Conservation (phyloP, 768 basidiomycete genomes). For the Artomyces pyxidatus region DNA sequence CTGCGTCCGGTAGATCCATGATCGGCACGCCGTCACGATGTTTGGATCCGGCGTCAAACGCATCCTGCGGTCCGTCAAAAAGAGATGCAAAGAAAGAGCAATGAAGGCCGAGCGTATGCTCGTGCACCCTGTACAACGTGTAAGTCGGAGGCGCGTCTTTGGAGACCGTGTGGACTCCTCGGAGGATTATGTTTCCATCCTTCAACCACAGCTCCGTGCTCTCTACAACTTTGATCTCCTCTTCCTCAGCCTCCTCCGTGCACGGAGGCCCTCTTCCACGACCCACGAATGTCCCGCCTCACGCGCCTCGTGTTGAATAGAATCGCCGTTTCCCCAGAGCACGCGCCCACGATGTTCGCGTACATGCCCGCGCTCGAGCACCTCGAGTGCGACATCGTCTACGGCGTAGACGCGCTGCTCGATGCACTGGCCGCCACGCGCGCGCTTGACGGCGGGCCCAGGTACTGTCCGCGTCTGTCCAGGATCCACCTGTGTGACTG, state of each 20-base stretch:
- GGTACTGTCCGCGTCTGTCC: conserved; percentile 6
- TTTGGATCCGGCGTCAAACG: too few species aligned
- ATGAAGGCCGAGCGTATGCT: too few species aligned
- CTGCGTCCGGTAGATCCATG: too few species aligned
- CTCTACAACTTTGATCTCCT: too few species aligned
- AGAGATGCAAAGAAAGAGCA: too few species aligned
- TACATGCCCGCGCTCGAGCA: conserved; percentile 12
- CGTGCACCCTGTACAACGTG: too few species aligned
- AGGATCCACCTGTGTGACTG: conserved; percentile 12
- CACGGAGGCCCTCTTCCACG: conserved; percentile 11
- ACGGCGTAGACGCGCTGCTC: conserved; percentile 1
- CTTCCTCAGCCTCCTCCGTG: conserved; percentile 2
- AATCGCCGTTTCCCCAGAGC: conserved; percentile 3
- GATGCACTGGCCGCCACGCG: conserved; percentile 4
- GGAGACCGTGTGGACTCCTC: too few species aligned
- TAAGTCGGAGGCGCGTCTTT: too few species aligned
- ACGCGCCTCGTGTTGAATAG: conserved; percentile 6
- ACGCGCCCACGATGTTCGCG: conserved; percentile 6
- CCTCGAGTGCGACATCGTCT: conserved; percentile 13
- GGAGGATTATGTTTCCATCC: too few species aligned
- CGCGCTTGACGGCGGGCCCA: neutral
- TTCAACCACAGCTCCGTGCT: too few species aligned
- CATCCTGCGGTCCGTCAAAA: too few species aligned
- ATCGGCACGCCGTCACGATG: too few species aligned
- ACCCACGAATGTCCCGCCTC: conserved; percentile 11